phyloP scores from a whole-genome alignment of 371 early-diverging fungal genomes.

The Mucor indicus region DNA sequence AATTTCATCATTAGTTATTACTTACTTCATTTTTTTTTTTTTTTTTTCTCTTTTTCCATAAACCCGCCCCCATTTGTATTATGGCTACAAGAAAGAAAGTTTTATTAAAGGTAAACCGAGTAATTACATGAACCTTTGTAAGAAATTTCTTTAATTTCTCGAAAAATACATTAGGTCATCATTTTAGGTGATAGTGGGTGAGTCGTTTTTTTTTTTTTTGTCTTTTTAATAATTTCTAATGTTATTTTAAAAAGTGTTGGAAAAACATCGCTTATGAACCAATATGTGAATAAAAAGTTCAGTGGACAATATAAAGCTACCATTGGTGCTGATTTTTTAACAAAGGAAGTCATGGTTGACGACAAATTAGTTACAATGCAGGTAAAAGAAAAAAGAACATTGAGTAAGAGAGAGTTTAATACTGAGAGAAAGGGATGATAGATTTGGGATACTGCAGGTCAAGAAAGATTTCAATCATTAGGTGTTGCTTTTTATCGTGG shows the following conservation, averaged over 20 bases:
- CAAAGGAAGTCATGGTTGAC: slow-evolving; percentile 93
- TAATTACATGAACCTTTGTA: too few relatives aligned
- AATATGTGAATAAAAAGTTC: slow-evolving; percentile 98
- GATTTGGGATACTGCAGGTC: slow-evolving; percentile 95
- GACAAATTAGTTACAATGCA: slow-evolving; percentile 85
- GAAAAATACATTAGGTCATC: slow-evolving; percentile 6
- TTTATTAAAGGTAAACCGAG: slow-evolving; percentile 17
- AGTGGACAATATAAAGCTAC: slow-evolving; percentile 99
- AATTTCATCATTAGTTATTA: too few relatives aligned
- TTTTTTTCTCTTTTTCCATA: background rate
- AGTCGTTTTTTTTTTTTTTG: background rate
- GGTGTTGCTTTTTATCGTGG: slow-evolving; percentile 98
- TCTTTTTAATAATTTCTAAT: background rate
- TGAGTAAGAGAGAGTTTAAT: background rate
- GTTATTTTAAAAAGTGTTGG: slow-evolving; percentile 59
- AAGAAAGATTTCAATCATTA: slow-evolving; percentile 96
- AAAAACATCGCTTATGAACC: slow-evolving; percentile 99
- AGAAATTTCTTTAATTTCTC: background rate
- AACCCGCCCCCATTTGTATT: background rate
- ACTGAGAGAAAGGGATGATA: slow-evolving; percentile 11
- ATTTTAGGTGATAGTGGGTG: slow-evolving; percentile 24
- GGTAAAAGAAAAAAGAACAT: slow-evolving; percentile 43
- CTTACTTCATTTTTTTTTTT: background rate
- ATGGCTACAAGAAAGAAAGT: slow-evolving; percentile 20
- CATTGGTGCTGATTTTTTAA: slow-evolving; percentile 99